Evolutionary conservation across 208 protist species (phyloP).

Genomic region (Trichomonas gallinae): DNA sequence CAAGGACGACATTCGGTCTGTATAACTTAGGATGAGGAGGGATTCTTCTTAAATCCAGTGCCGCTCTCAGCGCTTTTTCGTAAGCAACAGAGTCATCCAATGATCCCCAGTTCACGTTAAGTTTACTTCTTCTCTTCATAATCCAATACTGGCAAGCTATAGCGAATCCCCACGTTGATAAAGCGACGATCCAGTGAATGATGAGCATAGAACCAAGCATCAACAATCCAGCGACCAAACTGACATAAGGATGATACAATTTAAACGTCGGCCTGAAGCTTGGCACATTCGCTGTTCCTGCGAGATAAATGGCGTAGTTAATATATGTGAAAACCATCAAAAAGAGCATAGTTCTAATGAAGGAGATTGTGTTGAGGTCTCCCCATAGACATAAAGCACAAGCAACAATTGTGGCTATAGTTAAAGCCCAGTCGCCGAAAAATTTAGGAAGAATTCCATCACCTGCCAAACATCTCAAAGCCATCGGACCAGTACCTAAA

Average conservation of each 20-base stretch:
- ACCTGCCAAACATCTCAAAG: background rate
- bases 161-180: background rate
- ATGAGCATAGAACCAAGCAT: background rate
- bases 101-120: background rate
- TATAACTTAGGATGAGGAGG: background rate
- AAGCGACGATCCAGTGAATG: background rate
- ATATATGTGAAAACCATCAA: background rate
- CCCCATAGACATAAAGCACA: background rate
- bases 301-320: background rate
- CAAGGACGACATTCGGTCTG: background rate
- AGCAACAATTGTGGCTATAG: background rate
- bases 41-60: background rate
- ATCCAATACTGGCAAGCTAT: background rate
- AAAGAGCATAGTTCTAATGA: background rate
- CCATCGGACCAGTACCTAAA: background rate
- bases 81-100: background rate
- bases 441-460: background rate
- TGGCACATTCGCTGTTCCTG: background rate
- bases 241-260: background rate
- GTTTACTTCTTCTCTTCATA: background rate
- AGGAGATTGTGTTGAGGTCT: background rate
- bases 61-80: background rate
- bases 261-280: background rate
- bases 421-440: background rate
- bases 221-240: background rate